Base-by-base conservation (phyloP, 148 eudicot genomes). In the Chenopodium formosanum region DNA sequence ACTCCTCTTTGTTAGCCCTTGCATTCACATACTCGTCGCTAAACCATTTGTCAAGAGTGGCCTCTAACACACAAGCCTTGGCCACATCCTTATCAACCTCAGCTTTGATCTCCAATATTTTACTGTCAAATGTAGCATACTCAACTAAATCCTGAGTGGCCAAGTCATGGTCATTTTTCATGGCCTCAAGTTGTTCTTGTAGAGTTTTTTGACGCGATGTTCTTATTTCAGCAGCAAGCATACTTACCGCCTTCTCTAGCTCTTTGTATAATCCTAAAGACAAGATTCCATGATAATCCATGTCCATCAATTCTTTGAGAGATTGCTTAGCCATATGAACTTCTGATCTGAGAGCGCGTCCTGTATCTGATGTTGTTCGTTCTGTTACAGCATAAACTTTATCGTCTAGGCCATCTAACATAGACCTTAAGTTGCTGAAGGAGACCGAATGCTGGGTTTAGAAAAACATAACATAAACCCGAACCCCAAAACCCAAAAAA, bases 41-140 rank as follows among this genome's bases (percentile, higher is more conserved):
- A n/a, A 75, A 77, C 62, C 80, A 88, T 48, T 65, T 79, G 50
- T 88, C 90, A 19, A 79, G 9, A 9, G 76, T 76, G n/a, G 60
- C 60, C 82, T 88, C 86, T 67, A 88, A 69, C 80, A 82, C 85
- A 71, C 78, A 67, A 46, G 88, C 90, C 80, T 86, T 84, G 9
- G 85, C 74, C 0, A 82, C 81, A 22, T 79, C 82, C 71, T 77
- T 77, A 56, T 86, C 83, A 2, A 86, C 74, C 34, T 70, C 88
- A 32, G 64, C 68, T 76, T 86, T 88, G 17, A 53, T 27, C 74
- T 81, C 71, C 16, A 75, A 23, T 52, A 69, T 83, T 50, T 31
- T 63, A 14, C 58, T 47, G 2, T 69, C 65, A 74, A 81, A 86
- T 27, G 82, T 27, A 1, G 84, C 68, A 40, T 78, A 88, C 52